Conservation (phyloP, 345 rosid species). For the Camelina hispida region DNA sequence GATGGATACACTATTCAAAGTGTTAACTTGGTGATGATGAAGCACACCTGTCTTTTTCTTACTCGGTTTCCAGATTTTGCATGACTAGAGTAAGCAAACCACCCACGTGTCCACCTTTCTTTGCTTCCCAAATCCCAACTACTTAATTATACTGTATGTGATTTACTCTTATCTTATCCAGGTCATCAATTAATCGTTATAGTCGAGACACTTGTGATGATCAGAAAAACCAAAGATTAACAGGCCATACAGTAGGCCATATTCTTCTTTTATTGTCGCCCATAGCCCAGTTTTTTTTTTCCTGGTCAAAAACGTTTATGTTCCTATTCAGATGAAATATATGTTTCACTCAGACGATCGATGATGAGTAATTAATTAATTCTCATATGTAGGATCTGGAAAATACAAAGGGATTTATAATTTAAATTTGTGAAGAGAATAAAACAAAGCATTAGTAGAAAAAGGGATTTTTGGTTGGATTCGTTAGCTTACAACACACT, state of each 20-base stretch:
- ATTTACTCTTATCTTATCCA: neutral
- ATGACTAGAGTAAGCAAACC: neutral
- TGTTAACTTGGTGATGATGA: neutral
- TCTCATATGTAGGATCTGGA: neutral
- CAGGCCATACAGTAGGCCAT: slow-evolving; percentile 2
- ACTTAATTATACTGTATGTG: neutral
- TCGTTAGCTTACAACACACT: slow-evolving; percentile 16
- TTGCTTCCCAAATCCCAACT: neutral
- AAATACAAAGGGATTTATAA: neutral
- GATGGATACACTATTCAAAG: neutral
- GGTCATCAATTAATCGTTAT: neutral
- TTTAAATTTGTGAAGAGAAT: neutral
- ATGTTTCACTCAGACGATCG: neutral
- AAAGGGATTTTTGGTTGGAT: neutral
- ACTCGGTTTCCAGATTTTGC: neutral
- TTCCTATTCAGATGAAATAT: neutral
- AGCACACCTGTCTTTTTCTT: slow-evolving; percentile 19
- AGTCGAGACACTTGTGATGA: neutral
- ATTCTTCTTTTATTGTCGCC: neutral
- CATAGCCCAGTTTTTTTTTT: slow-evolving; percentile 2
- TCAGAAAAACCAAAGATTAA: neutral
- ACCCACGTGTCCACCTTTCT: neutral
- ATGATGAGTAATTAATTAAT: too few relatives aligned
- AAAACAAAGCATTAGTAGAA: slow-evolving; percentile 4
- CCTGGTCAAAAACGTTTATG: neutral